These are phyloP conservation scores for Zymoseptoria crescenta DNA, from an alignment of 2,329 filamentous ascomycete genomes.

Conservation along the genomic window DNA sequence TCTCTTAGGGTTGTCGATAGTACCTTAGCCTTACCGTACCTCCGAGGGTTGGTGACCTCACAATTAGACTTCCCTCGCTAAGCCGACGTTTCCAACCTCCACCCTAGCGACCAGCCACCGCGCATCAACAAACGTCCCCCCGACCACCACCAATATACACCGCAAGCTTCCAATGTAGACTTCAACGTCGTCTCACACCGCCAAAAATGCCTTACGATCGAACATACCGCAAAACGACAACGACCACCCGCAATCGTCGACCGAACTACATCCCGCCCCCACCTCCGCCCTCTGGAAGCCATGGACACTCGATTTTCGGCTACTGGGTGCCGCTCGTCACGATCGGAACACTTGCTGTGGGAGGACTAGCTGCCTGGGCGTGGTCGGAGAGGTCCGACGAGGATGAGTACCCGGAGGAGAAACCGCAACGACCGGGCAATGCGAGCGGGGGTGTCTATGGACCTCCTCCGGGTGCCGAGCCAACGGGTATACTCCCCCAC, in stretches of 20 bases:
- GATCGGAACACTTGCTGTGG: constrained; percentile 79
- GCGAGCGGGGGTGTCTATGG: constrained; percentile 17
- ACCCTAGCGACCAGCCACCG: background rate
- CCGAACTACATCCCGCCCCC: constrained; percentile 30
- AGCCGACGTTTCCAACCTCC: constrained; percentile 1
- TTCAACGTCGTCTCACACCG: background rate
- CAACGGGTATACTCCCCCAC: constrained; percentile 12
- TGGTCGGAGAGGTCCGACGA: constrained; percentile 81
- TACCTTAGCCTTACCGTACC: no score
- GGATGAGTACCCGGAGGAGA: constrained; percentile 51
- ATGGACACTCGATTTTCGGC: constrained; percentile 52
- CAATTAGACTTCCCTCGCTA: background rate
- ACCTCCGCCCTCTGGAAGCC: constrained; percentile 28
- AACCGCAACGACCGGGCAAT: constrained; percentile 23
- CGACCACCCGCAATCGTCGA: constrained; percentile 45
- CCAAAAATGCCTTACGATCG: constrained; percentile 47
- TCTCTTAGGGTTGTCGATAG: no score
- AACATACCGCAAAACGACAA: constrained; percentile 27
- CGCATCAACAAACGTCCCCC: background rate
- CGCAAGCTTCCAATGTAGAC: background rate
- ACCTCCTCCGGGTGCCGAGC: constrained; percentile 20
- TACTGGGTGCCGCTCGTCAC: constrained; percentile 86
- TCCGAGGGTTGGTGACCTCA: background rate
- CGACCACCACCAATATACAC: background rate
- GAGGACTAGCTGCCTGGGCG: constrained; percentile 81